Conservation (phyloP, 768 basidiomycete genomes). For the Suillus discolor region DNA sequence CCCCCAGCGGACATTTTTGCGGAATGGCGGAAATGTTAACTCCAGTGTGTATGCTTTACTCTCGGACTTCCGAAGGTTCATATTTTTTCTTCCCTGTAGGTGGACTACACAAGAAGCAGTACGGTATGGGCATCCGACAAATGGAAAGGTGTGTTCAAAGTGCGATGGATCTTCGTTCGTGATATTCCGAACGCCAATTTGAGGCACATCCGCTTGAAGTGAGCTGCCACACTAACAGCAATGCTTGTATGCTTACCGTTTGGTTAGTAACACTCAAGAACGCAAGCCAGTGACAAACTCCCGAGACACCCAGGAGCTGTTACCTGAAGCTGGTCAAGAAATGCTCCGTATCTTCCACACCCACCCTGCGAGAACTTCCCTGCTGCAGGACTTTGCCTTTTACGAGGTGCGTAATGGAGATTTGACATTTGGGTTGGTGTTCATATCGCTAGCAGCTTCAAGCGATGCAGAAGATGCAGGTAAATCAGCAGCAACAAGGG, state of each 20-base stretch:
- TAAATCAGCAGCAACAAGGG: constrained; percentile 20
- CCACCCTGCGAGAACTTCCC: constrained; percentile 89
- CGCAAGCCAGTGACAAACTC: constrained; percentile 98
- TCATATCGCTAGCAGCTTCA: constrained; percentile 56
- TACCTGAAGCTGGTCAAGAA: constrained; percentile 95
- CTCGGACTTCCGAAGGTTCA: not conserved
- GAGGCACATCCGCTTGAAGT: constrained; percentile 89
- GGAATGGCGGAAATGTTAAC: constrained; percentile 99
- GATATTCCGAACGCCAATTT: constrained; percentile 91
- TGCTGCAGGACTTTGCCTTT: constrained; percentile 92
- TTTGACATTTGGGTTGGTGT: not conserved
- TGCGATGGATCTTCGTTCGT: constrained; percentile 96
- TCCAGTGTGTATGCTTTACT: constrained; percentile 52
- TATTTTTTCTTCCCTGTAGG: constrained; percentile 38
- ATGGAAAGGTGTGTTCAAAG: constrained; percentile 99
- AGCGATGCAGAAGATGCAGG: constrained; percentile 73
- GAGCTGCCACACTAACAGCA: constrained; percentile 2
- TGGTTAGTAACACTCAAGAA: constrained; percentile 88
- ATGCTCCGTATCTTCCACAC: constrained; percentile 95
- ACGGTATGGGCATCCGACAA: constrained; percentile 99
- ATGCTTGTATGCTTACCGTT: constrained; percentile 15
- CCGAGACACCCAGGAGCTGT: constrained; percentile 94
- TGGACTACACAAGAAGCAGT: constrained; percentile 92
- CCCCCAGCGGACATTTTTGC: constrained; percentile 87
- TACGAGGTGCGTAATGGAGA: constrained; percentile 64